These are phyloP conservation scores for Saxophila tyrrhenica DNA, from an alignment of 495 filamentous ascomycete genomes.

Conservation along the genomic window DNA sequence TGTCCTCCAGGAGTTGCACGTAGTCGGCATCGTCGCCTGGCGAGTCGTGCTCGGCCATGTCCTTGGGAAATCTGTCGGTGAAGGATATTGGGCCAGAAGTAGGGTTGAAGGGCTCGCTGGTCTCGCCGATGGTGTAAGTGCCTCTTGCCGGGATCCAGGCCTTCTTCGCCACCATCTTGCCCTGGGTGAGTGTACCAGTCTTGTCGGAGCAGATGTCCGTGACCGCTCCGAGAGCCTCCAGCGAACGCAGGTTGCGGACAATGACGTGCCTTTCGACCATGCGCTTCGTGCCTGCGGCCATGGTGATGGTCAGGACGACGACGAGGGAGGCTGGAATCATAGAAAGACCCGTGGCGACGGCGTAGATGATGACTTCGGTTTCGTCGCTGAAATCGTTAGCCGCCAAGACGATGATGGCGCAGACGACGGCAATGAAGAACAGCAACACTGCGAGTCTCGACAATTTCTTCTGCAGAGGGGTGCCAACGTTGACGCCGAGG, in stretches of 20 bases:
- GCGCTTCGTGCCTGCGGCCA: conserved; percentile 61
- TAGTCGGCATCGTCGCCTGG: conserved; percentile 21
- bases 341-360: conserved; percentile 34
- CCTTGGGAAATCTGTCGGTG: conserved; percentile 12
- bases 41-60: conserved; percentile 21
- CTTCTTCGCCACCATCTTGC: conserved; percentile 46
- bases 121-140: conserved; percentile 28
- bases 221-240: conserved; percentile 27
- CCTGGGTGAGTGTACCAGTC: conserved; percentile 48
- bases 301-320: conserved; percentile 65
- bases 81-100: conserved; percentile 25
- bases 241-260: conserved; percentile 60
- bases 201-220: conserved; percentile 27
- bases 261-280: conserved; percentile 64
- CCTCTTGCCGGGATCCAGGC: conserved; percentile 39
- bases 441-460: conserved; percentile 59
- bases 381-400: conserved; percentile 49
- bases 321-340: conserved; percentile 64
- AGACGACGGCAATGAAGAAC: conserved; percentile 57
- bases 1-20: conserved; percentile 29
- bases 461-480: conserved; percentile 57
- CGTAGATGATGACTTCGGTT: conserved; percentile 60
- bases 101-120: conserved; percentile 26
- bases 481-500: conserved; percentile 40
- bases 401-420: conserved; percentile 58